Conservation (phyloP, 257 asterid genomes). For the Solanum stenotomum region DNA sequence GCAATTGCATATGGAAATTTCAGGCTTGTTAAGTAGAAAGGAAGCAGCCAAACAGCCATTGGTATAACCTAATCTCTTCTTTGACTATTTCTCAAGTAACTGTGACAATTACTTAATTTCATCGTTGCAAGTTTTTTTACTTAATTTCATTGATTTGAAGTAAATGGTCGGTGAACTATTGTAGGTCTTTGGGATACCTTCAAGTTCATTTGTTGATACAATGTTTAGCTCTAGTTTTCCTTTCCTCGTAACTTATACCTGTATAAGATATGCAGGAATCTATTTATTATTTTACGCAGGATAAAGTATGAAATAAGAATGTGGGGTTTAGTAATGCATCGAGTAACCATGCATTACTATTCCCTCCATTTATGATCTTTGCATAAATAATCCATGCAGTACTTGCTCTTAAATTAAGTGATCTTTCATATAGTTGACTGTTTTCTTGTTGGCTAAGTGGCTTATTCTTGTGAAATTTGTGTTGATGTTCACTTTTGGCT, state of each 20-base stretch:
- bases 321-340: background rate
- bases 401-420: background rate
- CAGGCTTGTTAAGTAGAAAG: slow-evolving; percentile 88
- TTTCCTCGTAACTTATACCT: background rate
- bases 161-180: background rate
- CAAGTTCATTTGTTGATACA: background rate
- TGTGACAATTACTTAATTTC: slow-evolving; percentile 28
- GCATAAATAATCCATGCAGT: background rate
- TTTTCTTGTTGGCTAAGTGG: background rate
- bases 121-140: background rate
- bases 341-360: background rate
- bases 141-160: background rate
- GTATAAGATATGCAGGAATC: background rate
- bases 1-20: slow-evolving; percentile 83
- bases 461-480: background rate
- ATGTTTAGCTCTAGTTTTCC: background rate
- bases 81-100: background rate
- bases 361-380: background rate
- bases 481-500: background rate
- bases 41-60: slow-evolving; percentile 45
- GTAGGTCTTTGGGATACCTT: no score
- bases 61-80: slow-evolving; percentile 20
- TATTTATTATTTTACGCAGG: background rate
- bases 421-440: background rate
- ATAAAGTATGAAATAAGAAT: background rate